Evolutionary conservation across 305 asterid species (phyloP).

Genomic region (Andrographis paniculata): DNA sequence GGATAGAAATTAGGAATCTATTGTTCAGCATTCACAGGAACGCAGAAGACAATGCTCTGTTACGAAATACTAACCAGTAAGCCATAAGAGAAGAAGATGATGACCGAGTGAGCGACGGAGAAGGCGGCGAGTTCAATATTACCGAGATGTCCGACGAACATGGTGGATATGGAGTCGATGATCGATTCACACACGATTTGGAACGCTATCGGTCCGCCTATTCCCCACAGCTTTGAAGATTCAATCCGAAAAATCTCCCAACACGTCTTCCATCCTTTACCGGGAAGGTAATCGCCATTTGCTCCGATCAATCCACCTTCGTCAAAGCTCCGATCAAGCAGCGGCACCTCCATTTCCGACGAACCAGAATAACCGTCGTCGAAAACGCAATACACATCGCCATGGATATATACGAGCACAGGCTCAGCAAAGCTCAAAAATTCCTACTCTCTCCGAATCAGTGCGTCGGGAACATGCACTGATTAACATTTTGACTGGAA

Average conservation of each 20-base stretch:
- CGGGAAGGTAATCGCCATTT: conserved; percentile 40
- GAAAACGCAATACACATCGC: no score
- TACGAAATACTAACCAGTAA: neutral
- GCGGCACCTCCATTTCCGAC: conserved; percentile 36
- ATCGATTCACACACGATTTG: conserved; percentile 41
- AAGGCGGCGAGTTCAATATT: conserved; percentile 44
- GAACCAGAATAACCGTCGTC: no score
- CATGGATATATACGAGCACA: no score
- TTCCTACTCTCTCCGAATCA: no score
- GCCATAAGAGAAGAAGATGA: neutral
- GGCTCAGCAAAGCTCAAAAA: no score
- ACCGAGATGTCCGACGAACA: conserved; percentile 50
- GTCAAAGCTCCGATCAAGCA: conserved; percentile 21
- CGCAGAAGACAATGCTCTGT: no score
- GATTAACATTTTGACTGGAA: no score
- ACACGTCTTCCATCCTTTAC: conserved; percentile 21
- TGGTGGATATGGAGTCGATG: conserved; percentile 24
- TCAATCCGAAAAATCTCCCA: conserved; percentile 35
- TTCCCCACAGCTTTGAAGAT: conserved; percentile 37
- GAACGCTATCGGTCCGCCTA: conserved; percentile 47
- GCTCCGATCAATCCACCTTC: conserved; percentile 19
- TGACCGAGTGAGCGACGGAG: conserved; percentile 26
- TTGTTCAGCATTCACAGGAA: no score
- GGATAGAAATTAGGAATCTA: no score
- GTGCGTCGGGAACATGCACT: no score